Percentiles rank a stretch among this genome's conserved stretches.
phyloP scores from a whole-genome alignment of 805 yeast species.

The Candida dendrica region DNA sequence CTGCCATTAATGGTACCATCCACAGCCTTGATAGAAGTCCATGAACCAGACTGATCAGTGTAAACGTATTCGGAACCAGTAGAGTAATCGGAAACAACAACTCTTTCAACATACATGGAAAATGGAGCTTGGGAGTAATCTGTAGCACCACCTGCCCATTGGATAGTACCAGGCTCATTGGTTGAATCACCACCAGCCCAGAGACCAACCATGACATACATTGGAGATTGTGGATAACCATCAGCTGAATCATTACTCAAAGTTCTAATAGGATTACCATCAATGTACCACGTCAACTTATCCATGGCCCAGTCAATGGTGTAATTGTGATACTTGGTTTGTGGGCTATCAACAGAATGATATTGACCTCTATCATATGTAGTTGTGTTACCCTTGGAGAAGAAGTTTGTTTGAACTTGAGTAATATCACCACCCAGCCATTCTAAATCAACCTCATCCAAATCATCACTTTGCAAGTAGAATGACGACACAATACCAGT shows the following conservation, averaged over 20 bases:
- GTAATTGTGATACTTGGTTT: slow-evolving; percentile 61
- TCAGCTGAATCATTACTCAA: slow-evolving; percentile 43
- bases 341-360: slow-evolving; percentile 54
- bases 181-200: slow-evolving; percentile 81
- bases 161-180: slow-evolving; percentile 61
- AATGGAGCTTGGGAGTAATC: slow-evolving; percentile 64
- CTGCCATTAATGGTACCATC: slow-evolving; percentile 62
- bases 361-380: slow-evolving; percentile 77
- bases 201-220: slow-evolving; percentile 59
- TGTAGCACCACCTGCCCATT: slow-evolving; percentile 78
- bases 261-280: slow-evolving; percentile 63
- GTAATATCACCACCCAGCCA: slow-evolving; percentile 76
- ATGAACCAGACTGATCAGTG: slow-evolving; percentile 46
- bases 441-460: slow-evolving; percentile 86
- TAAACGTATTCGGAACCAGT: slow-evolving; percentile 54
- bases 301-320: slow-evolving; percentile 79
- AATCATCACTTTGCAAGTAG: slow-evolving; percentile 74
- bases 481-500: slow-evolving; percentile 75
- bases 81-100: slow-evolving; percentile 65
- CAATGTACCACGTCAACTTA: slow-evolving; percentile 60
- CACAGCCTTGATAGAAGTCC: slow-evolving; percentile 50
- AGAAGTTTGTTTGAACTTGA: slow-evolving; percentile 72
- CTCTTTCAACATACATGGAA: slow-evolving; percentile 51
- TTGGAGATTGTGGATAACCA: slow-evolving; percentile 91
- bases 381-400: slow-evolving; percentile 71